Conservation (phyloP, 225 moss, liverwort and hornwort species). For the Marchantia polymorpha region DNA sequence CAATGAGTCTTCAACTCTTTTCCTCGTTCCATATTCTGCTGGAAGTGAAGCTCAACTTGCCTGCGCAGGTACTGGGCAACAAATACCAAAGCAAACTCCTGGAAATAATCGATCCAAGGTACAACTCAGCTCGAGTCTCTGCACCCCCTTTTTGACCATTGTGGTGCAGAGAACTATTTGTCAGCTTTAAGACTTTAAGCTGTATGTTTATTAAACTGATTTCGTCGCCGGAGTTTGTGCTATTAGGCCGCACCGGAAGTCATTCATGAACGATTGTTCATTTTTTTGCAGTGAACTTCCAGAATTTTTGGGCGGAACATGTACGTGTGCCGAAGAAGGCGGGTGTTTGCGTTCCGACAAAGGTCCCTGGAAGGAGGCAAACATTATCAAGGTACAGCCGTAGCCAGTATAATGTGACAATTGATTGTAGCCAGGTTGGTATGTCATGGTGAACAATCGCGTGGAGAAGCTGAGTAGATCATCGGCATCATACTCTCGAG, state of each 20-base stretch:
- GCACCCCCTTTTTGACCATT: neutral
- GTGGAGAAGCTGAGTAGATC: too few species aligned
- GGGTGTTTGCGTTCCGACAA: slow-evolving; percentile 85
- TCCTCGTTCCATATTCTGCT: neutral
- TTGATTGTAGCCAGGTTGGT: neutral
- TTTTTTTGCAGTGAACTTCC: slow-evolving; percentile 70
- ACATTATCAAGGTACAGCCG: slow-evolving; percentile 36
- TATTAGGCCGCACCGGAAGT: too few species aligned
- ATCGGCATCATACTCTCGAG: too few species aligned
- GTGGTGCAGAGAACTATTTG: too few species aligned
- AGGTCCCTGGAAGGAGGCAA: slow-evolving; percentile 90
- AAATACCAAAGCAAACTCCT: slow-evolving; percentile 71
- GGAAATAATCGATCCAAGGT: slow-evolving; percentile 85
- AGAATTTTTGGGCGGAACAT: slow-evolving; percentile 80
- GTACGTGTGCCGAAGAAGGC: slow-evolving; percentile 72
- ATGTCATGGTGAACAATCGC: too few species aligned
- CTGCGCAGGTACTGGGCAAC: slow-evolving; percentile 71
- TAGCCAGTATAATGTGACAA: neutral
- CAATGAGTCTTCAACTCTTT: neutral
- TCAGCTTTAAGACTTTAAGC: too few species aligned
- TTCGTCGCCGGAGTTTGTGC: too few species aligned
- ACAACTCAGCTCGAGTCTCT: neutral
- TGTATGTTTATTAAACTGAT: too few species aligned
- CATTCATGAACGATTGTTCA: too few species aligned
- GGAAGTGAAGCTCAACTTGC: neutral